These are phyloP conservation scores for Emydomyces testavorans DNA, from an alignment of 2,329 filamentous ascomycete genomes.

Conservation along the genomic window DNA sequence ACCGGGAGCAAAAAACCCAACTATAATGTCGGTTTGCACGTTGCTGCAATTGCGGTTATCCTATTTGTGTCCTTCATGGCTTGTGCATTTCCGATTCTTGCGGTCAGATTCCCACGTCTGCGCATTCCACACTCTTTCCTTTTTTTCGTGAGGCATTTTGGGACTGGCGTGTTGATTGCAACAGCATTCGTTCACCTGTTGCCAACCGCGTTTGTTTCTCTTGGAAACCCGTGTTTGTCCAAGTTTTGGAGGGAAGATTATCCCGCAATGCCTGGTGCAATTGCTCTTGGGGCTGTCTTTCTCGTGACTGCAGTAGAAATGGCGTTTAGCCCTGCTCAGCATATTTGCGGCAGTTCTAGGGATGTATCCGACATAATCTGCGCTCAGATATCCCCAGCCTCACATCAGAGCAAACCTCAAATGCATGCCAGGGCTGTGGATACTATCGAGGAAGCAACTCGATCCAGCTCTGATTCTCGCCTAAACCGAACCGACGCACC, in stretches of 20 bases:
- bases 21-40: conserved; percentile 55
- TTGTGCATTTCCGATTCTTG: conserved; percentile 56
- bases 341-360: conserved; percentile 19
- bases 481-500: conserved; percentile 17
- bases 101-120: conserved; percentile 47
- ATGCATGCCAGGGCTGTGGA: neutral
- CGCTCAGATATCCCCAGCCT: neutral
- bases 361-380: conserved; percentile 11
- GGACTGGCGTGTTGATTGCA: conserved; percentile 74
- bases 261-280: conserved; percentile 39
- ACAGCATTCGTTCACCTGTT: conserved; percentile 73
- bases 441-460: neutral
- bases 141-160: conserved; percentile 61
- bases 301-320: conserved; percentile 44
- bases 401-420: neutral
- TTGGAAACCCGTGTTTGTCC: conserved; percentile 52
- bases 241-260: conserved; percentile 38
- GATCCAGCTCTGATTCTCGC: conserved; percentile 14
- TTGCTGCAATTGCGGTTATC: conserved; percentile 54
- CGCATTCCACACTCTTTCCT: conserved; percentile 49
- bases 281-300: conserved; percentile 37
- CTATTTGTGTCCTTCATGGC: conserved; percentile 44
- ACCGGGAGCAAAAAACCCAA: conserved; percentile 19
- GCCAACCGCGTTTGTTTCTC: conserved; percentile 54
- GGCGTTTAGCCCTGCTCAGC: conserved; percentile 38